phyloP scores from a whole-genome alignment of 2,329 filamentous ascomycete genomes.

The Alternaria triticina region DNA sequence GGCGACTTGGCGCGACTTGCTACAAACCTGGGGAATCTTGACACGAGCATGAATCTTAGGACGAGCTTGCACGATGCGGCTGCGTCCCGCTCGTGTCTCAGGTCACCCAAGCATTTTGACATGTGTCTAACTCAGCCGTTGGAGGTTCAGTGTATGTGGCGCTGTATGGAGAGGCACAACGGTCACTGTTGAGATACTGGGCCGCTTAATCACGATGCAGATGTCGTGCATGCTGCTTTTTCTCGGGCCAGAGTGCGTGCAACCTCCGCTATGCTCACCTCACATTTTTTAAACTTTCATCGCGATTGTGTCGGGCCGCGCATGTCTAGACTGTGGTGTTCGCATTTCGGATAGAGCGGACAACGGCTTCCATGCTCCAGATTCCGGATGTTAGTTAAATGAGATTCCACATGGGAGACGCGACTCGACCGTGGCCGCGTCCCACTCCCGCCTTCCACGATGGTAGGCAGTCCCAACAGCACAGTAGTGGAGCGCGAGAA shows the following conservation, averaged over 20 bases:
- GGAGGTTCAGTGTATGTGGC: neutral
- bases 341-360: slow-evolving; percentile 1
- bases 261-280: neutral
- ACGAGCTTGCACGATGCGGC: slow-evolving; percentile 2
- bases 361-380: neutral
- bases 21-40: slow-evolving; percentile 14
- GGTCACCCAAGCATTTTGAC: slow-evolving; percentile 6
- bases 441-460: neutral
- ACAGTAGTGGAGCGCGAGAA: slow-evolving; percentile 2
- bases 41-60: slow-evolving; percentile 7
- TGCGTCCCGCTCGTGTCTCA: slow-evolving; percentile 3
- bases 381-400: slow-evolving; percentile 5
- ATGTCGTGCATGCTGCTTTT: neutral
- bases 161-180: neutral
- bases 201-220: neutral
- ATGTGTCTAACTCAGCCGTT: slow-evolving; percentile 4
- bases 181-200: neutral
- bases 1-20: slow-evolving; percentile 1
- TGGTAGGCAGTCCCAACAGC: slow-evolving; percentile 2
- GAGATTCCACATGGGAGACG: neutral
- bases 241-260: neutral
- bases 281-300: neutral
- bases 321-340: slow-evolving; percentile 3
- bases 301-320: neutral
- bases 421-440: slow-evolving; percentile 1